Base-by-base conservation (phyloP, 139 green algal species). In the Chlamydomonas schloesseri region DNA sequence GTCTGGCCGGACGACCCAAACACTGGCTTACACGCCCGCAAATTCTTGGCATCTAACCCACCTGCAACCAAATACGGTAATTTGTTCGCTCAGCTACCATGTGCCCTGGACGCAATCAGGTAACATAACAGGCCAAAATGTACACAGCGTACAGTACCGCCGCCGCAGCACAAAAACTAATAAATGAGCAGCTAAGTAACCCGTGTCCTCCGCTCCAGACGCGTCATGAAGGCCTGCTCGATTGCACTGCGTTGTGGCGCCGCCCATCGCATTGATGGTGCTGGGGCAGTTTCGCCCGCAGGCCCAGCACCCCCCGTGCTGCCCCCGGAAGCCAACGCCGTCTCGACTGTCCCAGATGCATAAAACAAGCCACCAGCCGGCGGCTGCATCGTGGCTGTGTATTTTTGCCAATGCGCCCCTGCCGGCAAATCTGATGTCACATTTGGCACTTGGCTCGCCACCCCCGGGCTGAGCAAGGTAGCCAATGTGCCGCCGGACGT, bases 191-290 rank as follows among this genome's bases (percentile, higher is more conserved):
- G 21, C 20, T 83, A 84, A 4, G 42, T 84, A 17, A 84, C 64
- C 15, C 78, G 31, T 5, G 78, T 74, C n/a, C 78, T 46, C 5
- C 80, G 67, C 31, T 86, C 80, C 50, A 86, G 33, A 0, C 80
- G 67, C 0, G 67, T 58, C 36, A 87, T 55, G 47, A 87, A 87
- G 11, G 69, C 81, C 69, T 78, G 69, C 53, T 87, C 81, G 18
- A 87, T 79, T 47, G 80, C 80, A 31, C 33, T 77, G 20, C 80
- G 80, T 68, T 86, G 80, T 23, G 67, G 67, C 31, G 80, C 68
- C 20, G 80, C 70, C 80, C 80, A 86, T 4, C 68, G 80, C 2
- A 6, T 31, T 2, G 80, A 55, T 31, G 74, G 33, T 55, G 33
- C 23, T 13, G 15, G 21, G 14, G 1, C 50, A 15, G 18, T 50